Conservation (phyloP, 1,139 yeast genomes). For the Debaryomyces sp. region DNA sequence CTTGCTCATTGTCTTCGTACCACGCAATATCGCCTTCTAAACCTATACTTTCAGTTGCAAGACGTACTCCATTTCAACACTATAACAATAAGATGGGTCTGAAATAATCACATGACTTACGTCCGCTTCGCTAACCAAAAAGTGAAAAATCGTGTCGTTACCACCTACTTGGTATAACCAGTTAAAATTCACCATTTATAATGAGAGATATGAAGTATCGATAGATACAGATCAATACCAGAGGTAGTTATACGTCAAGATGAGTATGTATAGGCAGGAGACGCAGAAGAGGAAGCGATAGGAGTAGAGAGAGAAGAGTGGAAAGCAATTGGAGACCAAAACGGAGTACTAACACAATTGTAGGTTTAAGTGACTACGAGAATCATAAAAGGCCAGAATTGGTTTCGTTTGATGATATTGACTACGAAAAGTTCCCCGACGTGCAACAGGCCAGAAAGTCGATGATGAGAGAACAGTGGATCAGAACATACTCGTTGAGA, state of each 20-base stretch:
- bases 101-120: constrained; percentile 1
- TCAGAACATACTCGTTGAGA: constrained; percentile 68
- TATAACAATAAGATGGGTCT: background rate
- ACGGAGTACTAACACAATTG: constrained; percentile 2
- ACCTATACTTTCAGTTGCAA: background rate
- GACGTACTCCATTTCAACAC: background rate
- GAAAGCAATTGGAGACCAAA: background rate
- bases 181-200: constrained; percentile 24
- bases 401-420: constrained; percentile 83
- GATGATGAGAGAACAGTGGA: constrained; percentile 79
- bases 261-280: constrained; percentile 9
- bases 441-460: constrained; percentile 76
- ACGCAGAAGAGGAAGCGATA: background rate
- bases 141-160: constrained; percentile 2
- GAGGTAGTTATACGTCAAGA: constrained; percentile 3
- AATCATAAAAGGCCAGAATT: constrained; percentile 69
- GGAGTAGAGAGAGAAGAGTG: background rate
- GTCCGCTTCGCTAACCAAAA: background rate
- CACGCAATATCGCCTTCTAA: background rate
- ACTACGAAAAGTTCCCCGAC: constrained; percentile 66
- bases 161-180: constrained; percentile 14
- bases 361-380: constrained; percentile 42
- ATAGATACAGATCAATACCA: background rate
- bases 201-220: constrained; percentile 7
- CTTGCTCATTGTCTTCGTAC: constrained; percentile 3